phyloP scores from a whole-genome alignment of 148 eudicot genomes.

The Fagopyrum esculentum region DNA sequence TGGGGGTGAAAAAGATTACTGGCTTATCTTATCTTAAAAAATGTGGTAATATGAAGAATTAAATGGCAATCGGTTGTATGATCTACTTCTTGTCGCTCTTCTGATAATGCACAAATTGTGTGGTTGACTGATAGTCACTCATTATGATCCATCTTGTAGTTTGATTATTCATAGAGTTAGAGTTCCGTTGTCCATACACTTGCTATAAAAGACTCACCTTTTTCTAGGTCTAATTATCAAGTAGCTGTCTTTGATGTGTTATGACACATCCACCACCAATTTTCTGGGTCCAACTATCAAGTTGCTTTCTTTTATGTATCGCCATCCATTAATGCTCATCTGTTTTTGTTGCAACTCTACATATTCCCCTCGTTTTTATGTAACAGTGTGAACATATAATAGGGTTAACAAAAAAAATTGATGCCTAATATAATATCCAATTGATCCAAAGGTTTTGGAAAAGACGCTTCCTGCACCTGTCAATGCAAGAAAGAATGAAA shows the following conservation, averaged over 20 bases:
- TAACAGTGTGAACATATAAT: too few relatives aligned
- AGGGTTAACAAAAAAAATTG: too few relatives aligned
- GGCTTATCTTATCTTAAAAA: too few relatives aligned
- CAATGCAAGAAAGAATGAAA: not conserved
- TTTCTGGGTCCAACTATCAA: not conserved
- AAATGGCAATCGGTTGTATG: not conserved
- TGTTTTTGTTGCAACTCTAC: too few relatives aligned
- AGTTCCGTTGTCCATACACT: too few relatives aligned
- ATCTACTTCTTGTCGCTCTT: not conserved
- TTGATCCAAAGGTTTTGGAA: not conserved
- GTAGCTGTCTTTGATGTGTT: too few relatives aligned
- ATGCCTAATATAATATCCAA: not conserved
- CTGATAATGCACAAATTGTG: not conserved
- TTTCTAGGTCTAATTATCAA: not conserved
- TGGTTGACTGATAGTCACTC: not conserved
- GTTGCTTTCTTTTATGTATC: too few relatives aligned
- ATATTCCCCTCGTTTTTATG: too few relatives aligned
- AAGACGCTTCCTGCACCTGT: not conserved
- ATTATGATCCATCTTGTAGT: not conserved
- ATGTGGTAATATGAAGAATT: not conserved
- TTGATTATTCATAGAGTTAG: too few relatives aligned
- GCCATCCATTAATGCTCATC: too few relatives aligned
- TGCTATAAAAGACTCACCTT: not conserved
- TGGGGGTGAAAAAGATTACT: not conserved
- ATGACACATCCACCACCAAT: too few relatives aligned